phyloP scores from a whole-genome alignment of 768 basidiomycete genomes.

The Baorangia bicolor region DNA sequence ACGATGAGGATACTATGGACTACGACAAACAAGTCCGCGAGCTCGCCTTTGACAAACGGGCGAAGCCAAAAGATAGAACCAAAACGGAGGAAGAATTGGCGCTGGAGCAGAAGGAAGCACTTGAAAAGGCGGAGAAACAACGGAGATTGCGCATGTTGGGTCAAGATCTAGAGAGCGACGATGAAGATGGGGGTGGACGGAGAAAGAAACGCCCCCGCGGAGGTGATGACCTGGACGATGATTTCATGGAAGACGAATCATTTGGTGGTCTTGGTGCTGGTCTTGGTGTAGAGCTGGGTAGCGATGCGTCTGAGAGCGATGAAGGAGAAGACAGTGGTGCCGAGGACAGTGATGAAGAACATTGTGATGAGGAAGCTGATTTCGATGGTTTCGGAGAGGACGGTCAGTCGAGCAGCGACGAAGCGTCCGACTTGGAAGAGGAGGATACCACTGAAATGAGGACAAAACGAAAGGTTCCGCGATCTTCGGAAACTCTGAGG shows the following conservation, averaged over 20 bases:
- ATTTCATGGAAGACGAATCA: constrained; percentile 53
- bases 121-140: constrained; percentile 83
- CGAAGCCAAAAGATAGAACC: constrained; percentile 91
- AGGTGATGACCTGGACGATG: constrained; percentile 91
- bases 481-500: constrained; percentile 31
- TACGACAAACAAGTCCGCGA: constrained; percentile 94
- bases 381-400: constrained; percentile 36
- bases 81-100: constrained; percentile 97
- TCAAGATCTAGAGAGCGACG: constrained; percentile 65
- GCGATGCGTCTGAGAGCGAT: constrained; percentile 37
- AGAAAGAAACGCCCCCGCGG: constrained; percentile 57
- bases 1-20: constrained; percentile 45
- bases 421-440: constrained; percentile 35
- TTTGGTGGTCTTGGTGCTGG: constrained; percentile 34
- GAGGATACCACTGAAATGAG: constrained; percentile 44
- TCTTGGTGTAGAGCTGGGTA: constrained; percentile 40
- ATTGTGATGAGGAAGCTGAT: constrained; percentile 30
- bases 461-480: constrained; percentile 32
- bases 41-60: constrained; percentile 89
- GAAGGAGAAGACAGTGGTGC: constrained; percentile 35
- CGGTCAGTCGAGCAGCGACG: constrained; percentile 37
- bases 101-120: constrained; percentile 77
- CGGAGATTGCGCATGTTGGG: constrained; percentile 86
- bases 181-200: constrained; percentile 42
- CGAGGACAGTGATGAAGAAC: constrained; percentile 30